A percentile compares a stretch with the other conserved stretches of the same genome.
Evolutionary conservation across 768 basidiomycete species (phyloP).

Genomic region (Pisolithus marmoratus): DNA sequence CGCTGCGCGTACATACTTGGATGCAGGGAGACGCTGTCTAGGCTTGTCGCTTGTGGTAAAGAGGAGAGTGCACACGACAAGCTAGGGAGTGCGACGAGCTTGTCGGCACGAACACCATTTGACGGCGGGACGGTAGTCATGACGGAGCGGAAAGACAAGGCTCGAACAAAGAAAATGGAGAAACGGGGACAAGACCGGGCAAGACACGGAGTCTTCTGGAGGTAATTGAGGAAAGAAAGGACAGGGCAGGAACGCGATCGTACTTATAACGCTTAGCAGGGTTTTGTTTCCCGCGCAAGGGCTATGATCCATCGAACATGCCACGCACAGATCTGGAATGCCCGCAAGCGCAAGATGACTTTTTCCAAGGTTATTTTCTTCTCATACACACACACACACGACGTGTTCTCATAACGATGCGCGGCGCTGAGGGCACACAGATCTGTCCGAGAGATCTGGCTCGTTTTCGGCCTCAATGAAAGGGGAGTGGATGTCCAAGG

Average conservation of each 20-base stretch:
- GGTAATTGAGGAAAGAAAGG: conserved; percentile 11
- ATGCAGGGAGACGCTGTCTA: conserved; percentile 62
- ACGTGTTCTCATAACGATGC: conserved; percentile 13
- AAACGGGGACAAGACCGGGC: conserved; percentile 7
- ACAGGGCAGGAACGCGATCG: conserved; percentile 2
- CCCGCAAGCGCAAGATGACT: conserved; percentile 2
- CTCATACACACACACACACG: conserved; percentile 11
- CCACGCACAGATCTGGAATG: not conserved
- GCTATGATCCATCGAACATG: not conserved
- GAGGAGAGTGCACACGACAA: conserved; percentile 62
- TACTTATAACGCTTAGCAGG: conserved; percentile 16
- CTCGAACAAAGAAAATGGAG: conserved; percentile 7
- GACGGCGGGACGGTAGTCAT: conserved; percentile 34
- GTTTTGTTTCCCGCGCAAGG: conserved; percentile 17
- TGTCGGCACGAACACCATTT: conserved; percentile 37
- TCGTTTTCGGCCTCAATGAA: conserved; percentile 11
- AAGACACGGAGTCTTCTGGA: not conserved
- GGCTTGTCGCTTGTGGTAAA: conserved; percentile 66
- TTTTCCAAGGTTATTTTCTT: conserved; percentile 8
- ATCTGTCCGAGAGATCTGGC: conserved; percentile 7
- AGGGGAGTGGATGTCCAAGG: conserved; percentile 3
- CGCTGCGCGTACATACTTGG: conserved; percentile 64
- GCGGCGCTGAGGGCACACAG: conserved; percentile 6
- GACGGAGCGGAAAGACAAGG: conserved; percentile 9
- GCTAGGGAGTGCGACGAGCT: conserved; percentile 68